phyloP scores from a whole-genome alignment of 1,284 basidiomycete genomes.

The Entoloma clypeatum region DNA sequence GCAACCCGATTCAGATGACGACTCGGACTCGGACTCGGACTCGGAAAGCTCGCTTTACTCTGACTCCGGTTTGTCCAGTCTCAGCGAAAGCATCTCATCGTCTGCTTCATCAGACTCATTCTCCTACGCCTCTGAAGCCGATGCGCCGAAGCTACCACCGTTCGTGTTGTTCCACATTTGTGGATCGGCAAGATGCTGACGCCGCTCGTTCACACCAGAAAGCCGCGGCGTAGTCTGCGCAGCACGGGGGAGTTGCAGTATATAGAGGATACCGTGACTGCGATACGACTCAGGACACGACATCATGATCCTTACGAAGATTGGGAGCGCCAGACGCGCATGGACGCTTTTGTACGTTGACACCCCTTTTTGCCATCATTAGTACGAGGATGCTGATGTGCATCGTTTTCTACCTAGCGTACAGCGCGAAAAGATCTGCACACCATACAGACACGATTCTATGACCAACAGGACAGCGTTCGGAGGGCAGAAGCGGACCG shows the following conservation, averaged over 20 bases:
- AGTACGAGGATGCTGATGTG: constrained; percentile 6
- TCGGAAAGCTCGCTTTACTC: constrained; percentile 39
- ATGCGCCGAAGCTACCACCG: constrained; percentile 32
- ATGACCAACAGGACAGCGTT: constrained; percentile 34
- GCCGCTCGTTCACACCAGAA: constrained; percentile 17
- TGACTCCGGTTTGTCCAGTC: constrained; percentile 21
- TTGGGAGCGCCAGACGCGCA: constrained; percentile 65
- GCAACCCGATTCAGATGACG: constrained; percentile 47
- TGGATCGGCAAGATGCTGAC: not conserved
- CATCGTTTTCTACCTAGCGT: constrained; percentile 36
- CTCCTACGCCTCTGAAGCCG: constrained; percentile 40
- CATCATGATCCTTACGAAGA: constrained; percentile 76
- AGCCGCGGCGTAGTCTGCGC: constrained; percentile 23
- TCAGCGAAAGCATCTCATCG: constrained; percentile 25
- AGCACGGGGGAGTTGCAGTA: constrained; percentile 46
- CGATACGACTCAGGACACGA: constrained; percentile 61
- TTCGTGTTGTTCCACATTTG: constrained; percentile 16
- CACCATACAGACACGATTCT: constrained; percentile 35
- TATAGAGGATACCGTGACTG: constrained; percentile 63
- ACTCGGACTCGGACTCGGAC: constrained; percentile 35
- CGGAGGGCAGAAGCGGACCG: constrained; percentile 36
- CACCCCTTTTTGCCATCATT: not conserved
- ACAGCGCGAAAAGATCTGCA: constrained; percentile 55
- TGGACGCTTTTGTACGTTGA: constrained; percentile 64
- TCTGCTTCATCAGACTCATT: constrained; percentile 37